Evolutionary conservation across 805 yeast genomes (phyloP).

Genomic region (Vanderwaltozyma yarrowii): DNA sequence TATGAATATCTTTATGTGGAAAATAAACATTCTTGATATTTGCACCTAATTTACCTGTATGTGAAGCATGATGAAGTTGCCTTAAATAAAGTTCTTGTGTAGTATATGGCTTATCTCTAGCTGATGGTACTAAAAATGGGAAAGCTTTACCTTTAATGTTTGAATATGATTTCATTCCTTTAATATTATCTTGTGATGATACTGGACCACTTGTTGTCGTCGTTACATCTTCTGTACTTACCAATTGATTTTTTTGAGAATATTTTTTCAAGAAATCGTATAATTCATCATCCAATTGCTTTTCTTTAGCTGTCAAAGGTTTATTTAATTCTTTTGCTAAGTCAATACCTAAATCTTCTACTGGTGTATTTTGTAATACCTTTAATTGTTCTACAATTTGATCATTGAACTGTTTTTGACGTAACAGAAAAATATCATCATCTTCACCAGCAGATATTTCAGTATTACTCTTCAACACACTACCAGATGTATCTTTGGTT

Average conservation of each 20-base stretch:
- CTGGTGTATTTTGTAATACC: constrained; percentile 10
- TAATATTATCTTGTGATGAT: neutral
- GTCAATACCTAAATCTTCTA: constrained; percentile 9
- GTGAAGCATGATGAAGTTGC: constrained; percentile 50
- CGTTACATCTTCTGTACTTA: constrained; percentile 8
- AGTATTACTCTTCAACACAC: neutral
- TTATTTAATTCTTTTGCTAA: constrained; percentile 4
- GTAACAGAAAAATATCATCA: constrained; percentile 17
- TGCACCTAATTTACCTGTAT: constrained; percentile 55
- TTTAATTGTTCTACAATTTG: constrained; percentile 14
- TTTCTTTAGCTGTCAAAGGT: constrained; percentile 19
- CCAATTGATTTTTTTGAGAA: constrained; percentile 13
- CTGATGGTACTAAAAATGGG: constrained; percentile 57
- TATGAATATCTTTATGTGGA: constrained; percentile 55
- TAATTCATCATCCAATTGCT: constrained; percentile 24
- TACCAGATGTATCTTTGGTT: neutral
- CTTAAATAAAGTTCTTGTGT: constrained; percentile 69
- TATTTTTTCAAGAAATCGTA: constrained; percentile 21
- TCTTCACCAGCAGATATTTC: constrained; percentile 3
- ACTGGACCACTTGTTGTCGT: neutral
- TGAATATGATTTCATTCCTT: neutral
- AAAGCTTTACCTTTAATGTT: constrained; percentile 11
- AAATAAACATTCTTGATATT: constrained; percentile 47
- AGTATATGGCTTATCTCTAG: constrained; percentile 56
- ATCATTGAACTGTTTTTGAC: constrained; percentile 21